phyloP scores from a whole-genome alignment of 371 early-diverging fungal genomes.

The Mortierella sp. region DNA sequence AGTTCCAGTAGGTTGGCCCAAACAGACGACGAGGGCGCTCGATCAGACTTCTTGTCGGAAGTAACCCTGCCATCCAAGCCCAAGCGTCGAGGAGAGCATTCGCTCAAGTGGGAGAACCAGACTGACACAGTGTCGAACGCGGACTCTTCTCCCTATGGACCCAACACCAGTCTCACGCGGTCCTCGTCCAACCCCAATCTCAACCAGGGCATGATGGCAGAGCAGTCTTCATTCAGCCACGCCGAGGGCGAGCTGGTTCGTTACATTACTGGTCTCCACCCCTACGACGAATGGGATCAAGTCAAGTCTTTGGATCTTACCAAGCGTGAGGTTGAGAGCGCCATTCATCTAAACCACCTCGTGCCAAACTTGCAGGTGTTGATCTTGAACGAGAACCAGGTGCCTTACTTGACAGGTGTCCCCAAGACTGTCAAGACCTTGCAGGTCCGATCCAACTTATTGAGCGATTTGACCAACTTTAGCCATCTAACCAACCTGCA shows the following conservation, averaged over 20 bases:
- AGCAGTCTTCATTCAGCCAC: conserved; percentile 42
- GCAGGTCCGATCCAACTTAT: conserved; percentile 38
- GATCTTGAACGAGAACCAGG: conserved; percentile 48
- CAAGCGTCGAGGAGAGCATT: conserved; percentile 36
- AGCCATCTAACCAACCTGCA: conserved; percentile 60
- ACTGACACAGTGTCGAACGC: conserved; percentile 23
- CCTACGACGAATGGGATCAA: conserved; percentile 51
- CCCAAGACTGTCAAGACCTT: conserved; percentile 50
- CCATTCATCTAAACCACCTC: conserved; percentile 28
- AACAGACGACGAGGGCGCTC: conserved; percentile 23
- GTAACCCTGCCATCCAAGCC: conserved; percentile 40
- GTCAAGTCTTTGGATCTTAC: conserved; percentile 45
- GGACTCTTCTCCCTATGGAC: conserved; percentile 24
- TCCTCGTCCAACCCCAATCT: conserved; percentile 3
- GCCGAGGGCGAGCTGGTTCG: conserved; percentile 29
- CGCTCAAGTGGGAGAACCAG: conserved; percentile 52
- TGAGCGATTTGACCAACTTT: conserved; percentile 61
- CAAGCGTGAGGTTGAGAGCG: conserved; percentile 45
- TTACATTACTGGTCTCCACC: conserved; percentile 30
- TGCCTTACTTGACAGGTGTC: conserved; percentile 43
- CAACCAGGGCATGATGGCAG: conserved; percentile 26
- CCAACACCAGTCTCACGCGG: conserved; percentile 15
- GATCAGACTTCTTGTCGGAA: conserved; percentile 15
- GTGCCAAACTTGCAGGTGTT: conserved; percentile 40
- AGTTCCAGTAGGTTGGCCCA: background rate